Evolutionary conservation across 2,329 filamentous ascomycete species (phyloP).

Genomic region (Monilinia polystroma): DNA sequence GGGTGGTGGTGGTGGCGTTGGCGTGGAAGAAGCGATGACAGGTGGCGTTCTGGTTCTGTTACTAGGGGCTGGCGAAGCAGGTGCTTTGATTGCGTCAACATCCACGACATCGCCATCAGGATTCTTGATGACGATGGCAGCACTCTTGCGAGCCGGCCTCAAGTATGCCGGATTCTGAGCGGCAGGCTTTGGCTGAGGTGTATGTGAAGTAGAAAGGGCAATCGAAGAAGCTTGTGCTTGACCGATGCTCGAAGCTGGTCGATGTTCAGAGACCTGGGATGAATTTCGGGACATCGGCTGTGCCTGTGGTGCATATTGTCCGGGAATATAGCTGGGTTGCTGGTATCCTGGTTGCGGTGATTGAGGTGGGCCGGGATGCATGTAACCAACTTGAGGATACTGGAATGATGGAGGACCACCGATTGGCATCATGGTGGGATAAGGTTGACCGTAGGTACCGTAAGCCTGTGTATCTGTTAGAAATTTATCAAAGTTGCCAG

Average conservation of each 20-base stretch:
- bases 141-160: conserved; percentile 55
- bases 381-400: conserved; percentile 52
- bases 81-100: conserved; percentile 63
- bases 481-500: conserved; percentile 65
- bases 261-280: conserved; percentile 70
- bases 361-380: conserved; percentile 45
- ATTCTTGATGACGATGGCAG: conserved; percentile 81
- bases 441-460: conserved; percentile 54
- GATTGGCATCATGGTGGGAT: conserved; percentile 46
- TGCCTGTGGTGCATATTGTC: conserved; percentile 47
- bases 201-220: conserved; percentile 43
- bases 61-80: conserved; percentile 56
- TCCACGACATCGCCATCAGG: conserved; percentile 75
- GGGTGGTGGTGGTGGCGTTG: conserved; percentile 80
- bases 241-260: conserved; percentile 48
- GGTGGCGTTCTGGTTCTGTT: conserved; percentile 57
- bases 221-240: conserved; percentile 41
- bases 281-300: conserved; percentile 79
- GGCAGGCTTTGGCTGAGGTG: conserved; percentile 52
- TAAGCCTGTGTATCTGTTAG: conserved; percentile 56
- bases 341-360: conserved; percentile 50
- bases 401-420: conserved; percentile 41
- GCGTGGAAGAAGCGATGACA: conserved; percentile 65
- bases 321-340: conserved; percentile 43
- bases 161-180: conserved; percentile 43